A percentile compares a stretch with the other conserved stretches of the same genome.
These are phyloP conservation scores for Capsicum pubescens DNA, from an alignment of 257 asterid genomes.

Conservation along the genomic window DNA sequence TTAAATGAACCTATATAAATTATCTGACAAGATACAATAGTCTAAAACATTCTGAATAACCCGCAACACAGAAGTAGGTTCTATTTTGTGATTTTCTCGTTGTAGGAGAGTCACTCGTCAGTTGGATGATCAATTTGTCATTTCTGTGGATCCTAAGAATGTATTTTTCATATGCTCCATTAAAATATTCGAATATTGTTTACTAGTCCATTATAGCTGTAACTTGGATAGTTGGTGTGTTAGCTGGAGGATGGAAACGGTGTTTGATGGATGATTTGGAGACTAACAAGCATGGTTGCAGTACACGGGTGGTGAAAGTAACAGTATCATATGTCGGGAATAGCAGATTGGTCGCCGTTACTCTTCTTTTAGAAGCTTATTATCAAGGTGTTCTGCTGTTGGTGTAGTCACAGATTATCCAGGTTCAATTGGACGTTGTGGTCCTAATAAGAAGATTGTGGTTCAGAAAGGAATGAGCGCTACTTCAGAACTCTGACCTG, in stretches of 20 bases:
- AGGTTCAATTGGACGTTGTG: not conserved
- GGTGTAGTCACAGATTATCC: not conserved
- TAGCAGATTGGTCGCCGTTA: not conserved
- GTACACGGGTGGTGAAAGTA: not conserved
- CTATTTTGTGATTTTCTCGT: not conserved
- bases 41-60: not conserved
- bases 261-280: not conserved
- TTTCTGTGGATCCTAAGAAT: not conserved
- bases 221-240: constrained; percentile 15
- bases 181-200: not conserved
- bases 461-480: not conserved
- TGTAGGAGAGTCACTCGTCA: not conserved
- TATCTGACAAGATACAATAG: not conserved
- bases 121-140: constrained; percentile 2
- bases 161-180: not conserved
- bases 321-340: not conserved
- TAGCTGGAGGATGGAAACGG: not conserved
- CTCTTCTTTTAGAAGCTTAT: not conserved
- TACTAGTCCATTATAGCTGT: not conserved
- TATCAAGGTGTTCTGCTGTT: not conserved
- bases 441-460: not conserved
- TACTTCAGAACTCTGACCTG: not conserved
- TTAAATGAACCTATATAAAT: not conserved
- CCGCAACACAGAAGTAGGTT: not conserved
- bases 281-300: constrained; percentile 14